These are phyloP conservation scores for Pseudevernia furfuracea DNA, from an alignment of 495 filamentous ascomycete species.

Conservation along the genomic window DNA sequence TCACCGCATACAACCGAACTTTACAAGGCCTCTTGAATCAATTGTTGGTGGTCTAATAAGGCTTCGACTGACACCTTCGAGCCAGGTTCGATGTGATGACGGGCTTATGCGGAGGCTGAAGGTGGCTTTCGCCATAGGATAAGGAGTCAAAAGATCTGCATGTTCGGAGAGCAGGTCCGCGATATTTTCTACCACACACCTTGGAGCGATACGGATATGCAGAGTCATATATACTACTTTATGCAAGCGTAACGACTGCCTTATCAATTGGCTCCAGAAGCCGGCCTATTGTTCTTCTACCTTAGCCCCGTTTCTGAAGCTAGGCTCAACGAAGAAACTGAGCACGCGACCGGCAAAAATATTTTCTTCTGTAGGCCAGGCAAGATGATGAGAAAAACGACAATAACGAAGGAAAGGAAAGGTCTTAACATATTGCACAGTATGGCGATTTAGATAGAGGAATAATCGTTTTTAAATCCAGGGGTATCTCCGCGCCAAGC, in stretches of 20 bases:
- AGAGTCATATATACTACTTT: too few species aligned
- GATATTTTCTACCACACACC: not conserved
- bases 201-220: not conserved
- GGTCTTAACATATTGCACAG: too few species aligned
- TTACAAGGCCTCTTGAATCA: too few species aligned
- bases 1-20: too few species aligned
- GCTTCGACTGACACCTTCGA: too few species aligned
- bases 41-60: too few species aligned
- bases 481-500: not conserved
- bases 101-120: too few species aligned
- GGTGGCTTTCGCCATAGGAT: too few species aligned
- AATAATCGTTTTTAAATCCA: not conserved
- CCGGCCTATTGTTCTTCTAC: not conserved
- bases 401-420: not conserved
- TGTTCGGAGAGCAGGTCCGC: not conserved
- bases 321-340: not conserved
- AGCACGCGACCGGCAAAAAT: not conserved
- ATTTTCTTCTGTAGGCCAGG: too few species aligned
- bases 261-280: not conserved
- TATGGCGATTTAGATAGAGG: too few species aligned
- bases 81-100: too few species aligned
- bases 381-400: not conserved
- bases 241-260: too few species aligned
- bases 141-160: not conserved
- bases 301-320: not conserved